These are phyloP conservation scores for Colletotrichum sp. DNA, from an alignment of 2,329 filamentous ascomycete species.

Conservation along the genomic window DNA sequence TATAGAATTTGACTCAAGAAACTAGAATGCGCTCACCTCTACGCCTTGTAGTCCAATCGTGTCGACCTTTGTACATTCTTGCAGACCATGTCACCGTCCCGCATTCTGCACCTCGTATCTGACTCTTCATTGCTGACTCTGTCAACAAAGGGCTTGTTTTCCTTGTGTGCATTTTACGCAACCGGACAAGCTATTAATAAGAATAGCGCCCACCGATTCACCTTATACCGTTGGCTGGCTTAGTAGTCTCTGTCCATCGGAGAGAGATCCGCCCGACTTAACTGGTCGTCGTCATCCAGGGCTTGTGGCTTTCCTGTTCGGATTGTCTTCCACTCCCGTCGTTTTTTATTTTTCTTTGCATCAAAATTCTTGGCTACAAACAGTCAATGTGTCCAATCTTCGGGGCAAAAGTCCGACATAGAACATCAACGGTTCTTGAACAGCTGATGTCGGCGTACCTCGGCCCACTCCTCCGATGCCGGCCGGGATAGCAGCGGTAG, in stretches of 20 bases:
- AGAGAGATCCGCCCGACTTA: not conserved
- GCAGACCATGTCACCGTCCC: not conserved
- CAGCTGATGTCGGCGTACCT: not conserved
- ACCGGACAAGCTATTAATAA: not conserved
- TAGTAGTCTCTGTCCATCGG: not conserved
- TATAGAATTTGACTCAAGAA: not conserved
- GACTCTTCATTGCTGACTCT: not conserved
- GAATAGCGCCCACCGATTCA: not conserved
- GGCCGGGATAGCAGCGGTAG: not conserved
- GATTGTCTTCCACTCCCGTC: not conserved
- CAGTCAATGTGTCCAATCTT: not conserved
- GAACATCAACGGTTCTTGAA: not conserved
- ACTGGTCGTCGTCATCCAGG: not conserved
- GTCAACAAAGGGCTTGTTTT: not conserved
- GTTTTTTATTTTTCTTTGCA: not conserved
- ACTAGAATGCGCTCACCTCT: rapidly evolving
- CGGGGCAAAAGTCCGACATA: not conserved
- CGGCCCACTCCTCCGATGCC: not conserved
- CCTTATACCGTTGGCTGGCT: not conserved
- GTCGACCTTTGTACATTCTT: not conserved
- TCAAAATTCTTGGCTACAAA: not conserved
- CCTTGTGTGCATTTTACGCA: not conserved
- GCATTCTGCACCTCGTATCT: not conserved
- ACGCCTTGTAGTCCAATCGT: not conserved
- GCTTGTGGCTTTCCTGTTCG: not conserved